Conservation (phyloP, 192 early-diverging fungal genomes). For the Dissophora ornata region DNA sequence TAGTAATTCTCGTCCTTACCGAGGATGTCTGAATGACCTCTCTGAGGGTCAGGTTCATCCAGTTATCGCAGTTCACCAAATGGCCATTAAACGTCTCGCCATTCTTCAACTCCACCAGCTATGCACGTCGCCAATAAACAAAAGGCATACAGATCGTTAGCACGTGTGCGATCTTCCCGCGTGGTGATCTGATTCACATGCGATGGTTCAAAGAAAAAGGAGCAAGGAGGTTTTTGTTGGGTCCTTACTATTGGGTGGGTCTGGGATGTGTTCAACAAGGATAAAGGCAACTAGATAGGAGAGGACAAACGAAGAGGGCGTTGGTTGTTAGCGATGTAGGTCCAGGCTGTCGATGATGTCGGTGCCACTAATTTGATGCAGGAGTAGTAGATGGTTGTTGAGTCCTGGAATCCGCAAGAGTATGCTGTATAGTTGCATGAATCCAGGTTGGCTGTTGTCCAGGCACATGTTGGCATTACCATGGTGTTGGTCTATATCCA, state of each 20-base stretch:
- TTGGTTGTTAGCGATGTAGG: not conserved
- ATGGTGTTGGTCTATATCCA: constrained; percentile 17
- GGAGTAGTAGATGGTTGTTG: too few species aligned
- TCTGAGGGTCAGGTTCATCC: constrained; percentile 96
- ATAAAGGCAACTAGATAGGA: constrained; percentile 83
- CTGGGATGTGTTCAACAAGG: constrained; percentile 88
- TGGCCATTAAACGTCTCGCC: constrained; percentile 99
- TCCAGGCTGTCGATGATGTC: too few species aligned
- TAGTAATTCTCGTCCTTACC: constrained; percentile 54
- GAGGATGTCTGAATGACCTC: constrained; percentile 95
- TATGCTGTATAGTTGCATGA: too few species aligned
- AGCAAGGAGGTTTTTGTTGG: not conserved
- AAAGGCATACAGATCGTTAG: not conserved
- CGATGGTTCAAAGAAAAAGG: too few species aligned
- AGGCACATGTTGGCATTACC: not conserved
- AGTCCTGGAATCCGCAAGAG: too few species aligned
- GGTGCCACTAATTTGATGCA: too few species aligned
- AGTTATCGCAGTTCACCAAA: constrained; percentile 95
- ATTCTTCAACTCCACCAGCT: constrained; percentile 96
- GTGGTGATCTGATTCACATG: too few species aligned
- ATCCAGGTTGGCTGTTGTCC: too few species aligned
- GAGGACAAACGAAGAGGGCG: not conserved
- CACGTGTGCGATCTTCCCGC: too few species aligned
- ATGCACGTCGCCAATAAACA: constrained; percentile 12
- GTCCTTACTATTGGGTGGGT: constrained; percentile 82